Evolutionary conservation across 345 rosid species (phyloP), one percentile per base, ranked within the genome.

Genomic region (Eucalyptus grandis): DNA sequence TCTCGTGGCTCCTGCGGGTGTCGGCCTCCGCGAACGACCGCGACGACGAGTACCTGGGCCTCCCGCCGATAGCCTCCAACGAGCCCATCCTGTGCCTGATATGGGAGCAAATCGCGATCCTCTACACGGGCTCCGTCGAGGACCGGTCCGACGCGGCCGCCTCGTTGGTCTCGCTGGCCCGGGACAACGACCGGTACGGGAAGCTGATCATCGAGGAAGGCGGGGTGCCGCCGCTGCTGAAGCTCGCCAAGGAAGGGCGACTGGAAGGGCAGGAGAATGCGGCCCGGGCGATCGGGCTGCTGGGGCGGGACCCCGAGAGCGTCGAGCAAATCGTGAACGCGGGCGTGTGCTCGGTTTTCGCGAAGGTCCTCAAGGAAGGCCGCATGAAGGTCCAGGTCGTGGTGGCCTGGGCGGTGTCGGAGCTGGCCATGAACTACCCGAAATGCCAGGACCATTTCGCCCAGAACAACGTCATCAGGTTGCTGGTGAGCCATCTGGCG

Each of bases 201-300:
- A 95, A 93, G 88, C 87, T 97, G 92, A 96, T 97, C 37, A 94
- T 97, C 10, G 98, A 97, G 91, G 99, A 97, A 94, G 99, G 98
- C 8, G 99, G 99, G 3, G 94, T 97, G 11, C 94, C 98, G 14
- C 96, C 99, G 4, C 92, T 96, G 93, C 72, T 97, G 91, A 96
- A 96, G 67, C 88, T 97, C 19, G 97, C 96, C 24, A 95, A 96
- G 86, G 98, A 96, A 90, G 98, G 98, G 31, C 92, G 89, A 47
- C 88, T 92, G 91, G 98, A 97, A 56, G 98, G 96, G 86, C 98
- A 95, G 92, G 99, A 96, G 80, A 95, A 94, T 86, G 97, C 98
- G 11, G 98, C 96, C 26, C 95, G 96, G 88, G 99, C 99, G 22
- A 92, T 97, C 72, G 96, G 97, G 17, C 88, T 96, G 58, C 88